These are phyloP conservation scores for Teunomyces funiuensis DNA, from an alignment of 805 yeast genomes.

Conservation along the genomic window DNA sequence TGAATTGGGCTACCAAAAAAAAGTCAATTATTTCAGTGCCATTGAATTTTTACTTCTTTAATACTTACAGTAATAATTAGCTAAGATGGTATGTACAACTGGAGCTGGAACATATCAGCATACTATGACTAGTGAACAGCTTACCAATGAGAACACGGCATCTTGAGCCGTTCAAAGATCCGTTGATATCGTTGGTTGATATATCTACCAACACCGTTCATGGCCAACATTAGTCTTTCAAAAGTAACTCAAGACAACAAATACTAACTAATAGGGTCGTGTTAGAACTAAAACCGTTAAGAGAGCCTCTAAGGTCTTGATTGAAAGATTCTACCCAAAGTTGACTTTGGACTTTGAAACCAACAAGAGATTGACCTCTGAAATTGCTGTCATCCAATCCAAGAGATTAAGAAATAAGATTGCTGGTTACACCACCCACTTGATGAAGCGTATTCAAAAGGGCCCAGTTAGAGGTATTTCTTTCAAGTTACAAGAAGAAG, in stretches of 20 bases:
- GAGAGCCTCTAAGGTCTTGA: slow-evolving; percentile 99
- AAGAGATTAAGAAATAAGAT: slow-evolving; percentile 99
- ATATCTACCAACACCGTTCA: neutral
- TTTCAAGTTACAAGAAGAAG: slow-evolving; percentile 99
- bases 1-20: slow-evolving; percentile 1
- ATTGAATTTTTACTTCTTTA: slow-evolving; percentile 4
- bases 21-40: slow-evolving; percentile 1
- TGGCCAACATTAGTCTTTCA: neutral
- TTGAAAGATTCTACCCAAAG: slow-evolving; percentile 99
- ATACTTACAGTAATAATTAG: slow-evolving; percentile 23
- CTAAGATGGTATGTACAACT: slow-evolving; percentile 34
- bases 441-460: slow-evolving; percentile 99
- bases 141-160: neutral
- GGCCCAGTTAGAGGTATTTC: slow-evolving; percentile 99
- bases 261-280: slow-evolving; percentile 75
- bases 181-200: neutral
- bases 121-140: neutral
- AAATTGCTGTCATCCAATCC: slow-evolving; percentile 98
- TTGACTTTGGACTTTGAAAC: slow-evolving; percentile 98
- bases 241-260: slow-evolving; percentile 13
- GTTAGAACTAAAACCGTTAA: slow-evolving; percentile 99
- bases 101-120: neutral
- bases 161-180: neutral
- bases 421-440: slow-evolving; percentile 99
- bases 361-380: slow-evolving; percentile 99